phyloP scores from a whole-genome alignment of 2,329 filamentous ascomycete genomes.

The Xylariaceae sp. region DNA sequence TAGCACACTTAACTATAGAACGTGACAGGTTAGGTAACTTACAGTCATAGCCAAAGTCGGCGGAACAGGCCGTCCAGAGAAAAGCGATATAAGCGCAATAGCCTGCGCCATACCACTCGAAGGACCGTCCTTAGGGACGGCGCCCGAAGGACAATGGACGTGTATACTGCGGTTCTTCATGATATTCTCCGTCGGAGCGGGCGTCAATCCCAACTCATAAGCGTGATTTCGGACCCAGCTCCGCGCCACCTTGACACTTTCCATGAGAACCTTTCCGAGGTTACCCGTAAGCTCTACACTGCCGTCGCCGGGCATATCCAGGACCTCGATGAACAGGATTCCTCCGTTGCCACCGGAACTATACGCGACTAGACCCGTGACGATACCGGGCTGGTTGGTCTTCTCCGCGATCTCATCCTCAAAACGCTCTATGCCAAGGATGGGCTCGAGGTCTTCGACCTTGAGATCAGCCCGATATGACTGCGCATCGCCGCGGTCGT shows the following conservation, averaged over 20 bases:
- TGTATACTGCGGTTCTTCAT: slow-evolving; percentile 94
- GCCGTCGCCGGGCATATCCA: slow-evolving; percentile 91
- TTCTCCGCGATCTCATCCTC: slow-evolving; percentile 94
- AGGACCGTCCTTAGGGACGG: slow-evolving; percentile 88
- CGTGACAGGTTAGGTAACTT: slow-evolving; percentile 30
- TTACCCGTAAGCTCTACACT: slow-evolving; percentile 94
- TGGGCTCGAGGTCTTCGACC: slow-evolving; percentile 77
- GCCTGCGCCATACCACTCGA: slow-evolving; percentile 90
- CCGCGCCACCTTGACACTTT: slow-evolving; percentile 91
- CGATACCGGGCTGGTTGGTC: slow-evolving; percentile 76
- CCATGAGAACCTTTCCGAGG: slow-evolving; percentile 92
- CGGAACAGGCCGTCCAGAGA: slow-evolving; percentile 78
- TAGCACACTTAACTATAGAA: slow-evolving; percentile 19
- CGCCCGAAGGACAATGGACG: slow-evolving; percentile 90
- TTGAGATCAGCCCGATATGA: slow-evolving; percentile 70
- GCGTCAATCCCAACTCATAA: slow-evolving; percentile 79
- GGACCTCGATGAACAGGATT: slow-evolving; percentile 97
- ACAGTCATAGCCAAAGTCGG: slow-evolving; percentile 94
- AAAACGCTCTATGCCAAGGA: slow-evolving; percentile 87
- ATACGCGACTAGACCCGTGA: slow-evolving; percentile 94
- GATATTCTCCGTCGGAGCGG: slow-evolving; percentile 78
- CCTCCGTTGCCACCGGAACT: slow-evolving; percentile 87
- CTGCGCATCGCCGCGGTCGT: slow-evolving; percentile 63
- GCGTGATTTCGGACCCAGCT: slow-evolving; percentile 97
- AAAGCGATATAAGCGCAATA: slow-evolving; percentile 84